Base-by-base conservation (phyloP, 2,329 filamentous ascomycete genomes). In the Botryotinia calthae region DNA sequence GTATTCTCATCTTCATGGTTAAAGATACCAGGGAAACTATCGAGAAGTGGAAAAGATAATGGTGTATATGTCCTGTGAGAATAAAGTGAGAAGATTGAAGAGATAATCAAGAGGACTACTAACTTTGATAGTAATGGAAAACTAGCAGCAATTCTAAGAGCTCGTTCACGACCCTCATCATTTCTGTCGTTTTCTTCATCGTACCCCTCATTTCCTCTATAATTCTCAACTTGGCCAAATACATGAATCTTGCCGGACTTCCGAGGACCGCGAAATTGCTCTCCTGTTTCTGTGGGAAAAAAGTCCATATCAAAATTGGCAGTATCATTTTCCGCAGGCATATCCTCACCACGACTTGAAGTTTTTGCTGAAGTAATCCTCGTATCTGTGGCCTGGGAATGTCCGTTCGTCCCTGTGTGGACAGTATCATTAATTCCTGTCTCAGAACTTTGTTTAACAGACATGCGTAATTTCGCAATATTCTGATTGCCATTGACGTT, bases 1-100 rank as follows among this genome's bases (percentile, higher is more conserved):
- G 80, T 34, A 78, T 73, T 85, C 78, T 37, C 80, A 74, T 73
- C 82, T 76, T 70, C 78, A 79, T 68, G 82, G 28, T 85, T 80
- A 81, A 95, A 94, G 71, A 98, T 91, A 44, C 84, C 84, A 0
- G 96, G 96, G 80, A 93, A 98, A 81, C 94, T 97, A 79, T 96
- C 90, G 48, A 97, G 86, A 42, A 95, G 80, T 1, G 95, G 94
- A 79, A 94, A 96, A 1, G 87, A 84, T 12, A 95, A 85, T 2
- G 82, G 74, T 59, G 82, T 82, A 59, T 72, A 74, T 63, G 14
- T 85, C 83, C 72, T 85, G 82, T 78, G 72, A 34, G 40, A 31
- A 73, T 54, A 34, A 1, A 54, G 65, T 56, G 65, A 70, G 67
- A 46, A 63, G 56, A 51, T 12, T 18, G 34, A 42, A 75, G 62